Percentiles rank a stretch among this genome's conserved stretches.
phyloP scores from a whole-genome alignment of 345 rosid species.

The Corchorus capsularis region DNA sequence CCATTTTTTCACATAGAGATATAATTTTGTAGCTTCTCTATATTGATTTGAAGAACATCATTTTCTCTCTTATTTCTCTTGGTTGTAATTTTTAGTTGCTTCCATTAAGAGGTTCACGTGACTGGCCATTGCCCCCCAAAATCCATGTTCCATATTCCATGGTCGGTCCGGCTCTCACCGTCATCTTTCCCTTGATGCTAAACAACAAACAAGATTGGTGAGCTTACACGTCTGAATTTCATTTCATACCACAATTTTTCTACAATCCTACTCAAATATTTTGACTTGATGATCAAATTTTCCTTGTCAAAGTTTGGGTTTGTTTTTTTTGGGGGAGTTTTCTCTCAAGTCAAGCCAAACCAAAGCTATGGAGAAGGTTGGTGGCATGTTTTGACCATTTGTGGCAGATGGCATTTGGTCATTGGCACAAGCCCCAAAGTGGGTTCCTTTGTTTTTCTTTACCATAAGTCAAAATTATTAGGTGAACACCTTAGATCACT shows the following conservation, averaged over 20 bases:
- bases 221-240: not conserved
- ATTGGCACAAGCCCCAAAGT: slow-evolving; percentile 20
- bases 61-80: too few species aligned
- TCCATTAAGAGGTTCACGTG: not conserved
- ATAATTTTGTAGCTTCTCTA: too few species aligned
- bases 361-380: not conserved
- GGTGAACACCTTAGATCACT: slow-evolving; percentile 26
- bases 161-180: not conserved
- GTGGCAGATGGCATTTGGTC: slow-evolving; percentile 9
- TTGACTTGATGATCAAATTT: not conserved
- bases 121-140: not conserved
- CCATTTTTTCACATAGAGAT: too few species aligned
- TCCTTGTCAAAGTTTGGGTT: not conserved
- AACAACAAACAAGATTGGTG: not conserved
- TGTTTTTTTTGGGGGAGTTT: not conserved
- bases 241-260: not conserved
- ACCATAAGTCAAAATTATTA: slow-evolving; percentile 19
- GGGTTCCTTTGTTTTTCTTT: not conserved
- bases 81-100: not conserved
- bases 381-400: slow-evolving; percentile 4
- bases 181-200: not conserved
- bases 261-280: not conserved
- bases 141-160: not conserved
- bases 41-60: not conserved
- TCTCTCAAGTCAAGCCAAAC: not conserved